Evolutionary conservation across 176 grass and related monocot species (phyloP), one percentile per base, ranked within the genome.

Genomic region (Juncus effusus): DNA sequence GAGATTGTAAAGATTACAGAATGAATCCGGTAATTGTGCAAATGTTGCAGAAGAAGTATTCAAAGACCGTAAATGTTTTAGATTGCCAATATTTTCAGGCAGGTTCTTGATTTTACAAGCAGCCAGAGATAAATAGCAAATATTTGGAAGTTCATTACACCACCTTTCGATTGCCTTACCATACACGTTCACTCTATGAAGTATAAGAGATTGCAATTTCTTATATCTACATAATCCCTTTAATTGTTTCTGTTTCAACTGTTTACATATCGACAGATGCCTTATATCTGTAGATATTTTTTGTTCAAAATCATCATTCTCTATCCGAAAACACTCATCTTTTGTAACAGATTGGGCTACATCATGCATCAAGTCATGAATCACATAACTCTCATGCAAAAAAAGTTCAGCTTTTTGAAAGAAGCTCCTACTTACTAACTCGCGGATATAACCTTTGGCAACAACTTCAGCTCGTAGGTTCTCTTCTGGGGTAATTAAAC

Each of bases 331-430:
- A 39, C 75, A 77, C 65, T 78, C 86, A 50, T 73, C 74, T 16
- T 72, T 74, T 5, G 70, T 81, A 2, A 82, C 0, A 0, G 40
- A 85, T 45, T 76, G 75, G n/a, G 77, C 77, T 42, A 90, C 13
- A 61, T 90, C 82, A 63, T 85, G 82, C 10, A 90, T 56, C 64
- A 85, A 69, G 7, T 79, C 82, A 76, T 90, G 82, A 54, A 82
- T 67, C 47, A 79, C 40, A 82, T 85, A 89, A 13, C 40, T 28
- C 4, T 73, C 3, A 50, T n/a, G 1, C 19, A 28, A 28, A 28
- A 60, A 35, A 13, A 37, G 49, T 28, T 28, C 19, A 28, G 59
- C 60, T 66, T 55, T 55, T 59, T 74, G 62, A 38, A 90, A 79
- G 53, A 86, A 82, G 36, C 13, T 68, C 63, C 84, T 60, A 12